Conservation (phyloP, 2,329 filamentous ascomycete genomes). For the Trichophyton equinum region DNA sequence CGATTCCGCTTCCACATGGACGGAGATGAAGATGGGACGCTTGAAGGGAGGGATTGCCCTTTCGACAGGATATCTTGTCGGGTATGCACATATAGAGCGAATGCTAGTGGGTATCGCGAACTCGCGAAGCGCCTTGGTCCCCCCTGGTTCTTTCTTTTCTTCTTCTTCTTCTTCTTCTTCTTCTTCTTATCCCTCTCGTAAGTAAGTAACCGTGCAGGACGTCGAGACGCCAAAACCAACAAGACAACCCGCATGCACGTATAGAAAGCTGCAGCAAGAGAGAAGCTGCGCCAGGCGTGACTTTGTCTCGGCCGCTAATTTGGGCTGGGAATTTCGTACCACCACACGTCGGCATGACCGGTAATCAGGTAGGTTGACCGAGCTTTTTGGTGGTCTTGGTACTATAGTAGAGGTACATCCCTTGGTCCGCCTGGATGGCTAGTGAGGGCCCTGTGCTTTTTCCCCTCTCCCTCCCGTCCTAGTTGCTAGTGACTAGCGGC, state of each 20-base stretch:
- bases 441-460: background rate
- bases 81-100: background rate
- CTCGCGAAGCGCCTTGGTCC: background rate
- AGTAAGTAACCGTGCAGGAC: background rate
- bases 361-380: background rate
- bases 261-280: background rate
- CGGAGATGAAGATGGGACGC: background rate
- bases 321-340: background rate
- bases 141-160: background rate
- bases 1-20: conserved; percentile 1
- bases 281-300: background rate
- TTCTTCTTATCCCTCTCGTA: too few relatives aligned
- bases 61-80: background rate
- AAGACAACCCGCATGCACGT: background rate
- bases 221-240: background rate
- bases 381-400: background rate
- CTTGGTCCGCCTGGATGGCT: background rate
- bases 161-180: background rate
- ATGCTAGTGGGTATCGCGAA: conserved; percentile 2
- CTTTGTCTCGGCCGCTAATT: background rate
- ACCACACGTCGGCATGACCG: background rate
- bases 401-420: background rate
- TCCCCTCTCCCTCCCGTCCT: background rate
- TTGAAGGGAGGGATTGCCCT: background rate
- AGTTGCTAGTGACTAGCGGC: background rate